phyloP scores from a whole-genome alignment of 352 stramenopile genomes.

The Pythium sp. region DNA sequence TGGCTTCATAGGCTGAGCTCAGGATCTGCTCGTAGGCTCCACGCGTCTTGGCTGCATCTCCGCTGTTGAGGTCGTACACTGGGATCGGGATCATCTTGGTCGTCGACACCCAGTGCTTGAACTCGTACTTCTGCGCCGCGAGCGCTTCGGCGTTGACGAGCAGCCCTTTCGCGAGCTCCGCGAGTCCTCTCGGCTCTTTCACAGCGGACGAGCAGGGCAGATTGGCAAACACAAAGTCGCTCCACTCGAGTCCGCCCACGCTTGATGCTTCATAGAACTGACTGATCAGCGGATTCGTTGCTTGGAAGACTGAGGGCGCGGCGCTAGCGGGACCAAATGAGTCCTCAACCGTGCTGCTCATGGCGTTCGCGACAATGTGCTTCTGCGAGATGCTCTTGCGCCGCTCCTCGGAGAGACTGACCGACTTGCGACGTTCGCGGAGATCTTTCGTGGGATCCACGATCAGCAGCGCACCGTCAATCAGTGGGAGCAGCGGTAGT shows the following conservation, averaged over 20 bases:
- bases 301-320: constrained; percentile 35
- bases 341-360: background rate
- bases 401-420: constrained; percentile 7
- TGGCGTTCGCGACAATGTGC: background rate
- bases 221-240: constrained; percentile 69
- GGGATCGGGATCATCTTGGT: constrained; percentile 40
- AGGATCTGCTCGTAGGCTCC: constrained; percentile 38
- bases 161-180: constrained; percentile 38
- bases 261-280: constrained; percentile 36
- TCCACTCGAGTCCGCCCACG: constrained; percentile 64
- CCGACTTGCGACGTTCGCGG: constrained; percentile 26
- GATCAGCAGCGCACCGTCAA: constrained; percentile 59
- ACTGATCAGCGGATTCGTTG: constrained; percentile 34
- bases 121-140: constrained; percentile 47
- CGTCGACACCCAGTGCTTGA: constrained; percentile 59
- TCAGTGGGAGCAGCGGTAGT: constrained; percentile 45
- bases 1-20: constrained; percentile 36
- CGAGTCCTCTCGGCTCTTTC: constrained; percentile 19
- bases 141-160: constrained; percentile 28
- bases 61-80: background rate
- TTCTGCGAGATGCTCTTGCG: constrained; percentile 31
- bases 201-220: constrained; percentile 19
- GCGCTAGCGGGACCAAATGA: constrained; percentile 1
- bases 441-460: constrained; percentile 29
- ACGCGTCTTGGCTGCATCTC: background rate